A percentile compares a stretch with the other conserved stretches of the same genome.
These are phyloP conservation scores for Spiraea crenata DNA, from an alignment of 331 rosid species.

Conservation along the genomic window DNA sequence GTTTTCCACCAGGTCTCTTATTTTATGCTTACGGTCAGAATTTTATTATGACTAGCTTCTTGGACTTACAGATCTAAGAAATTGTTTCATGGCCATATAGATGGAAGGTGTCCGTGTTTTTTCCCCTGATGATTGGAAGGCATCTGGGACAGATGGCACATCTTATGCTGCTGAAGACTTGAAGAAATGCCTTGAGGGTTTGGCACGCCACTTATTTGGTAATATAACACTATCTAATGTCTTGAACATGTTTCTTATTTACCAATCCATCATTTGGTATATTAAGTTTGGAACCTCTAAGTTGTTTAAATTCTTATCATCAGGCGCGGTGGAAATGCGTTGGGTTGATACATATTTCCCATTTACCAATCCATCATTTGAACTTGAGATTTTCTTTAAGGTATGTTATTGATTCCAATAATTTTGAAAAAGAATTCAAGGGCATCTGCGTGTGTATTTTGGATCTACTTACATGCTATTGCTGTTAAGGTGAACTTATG, in stretches of 20 bases:
- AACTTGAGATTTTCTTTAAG: conserved; percentile 93
- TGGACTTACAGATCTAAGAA: conserved; percentile 12
- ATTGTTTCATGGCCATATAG: conserved; percentile 37
- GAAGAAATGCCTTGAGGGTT: conserved; percentile 95
- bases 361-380: conserved; percentile 92
- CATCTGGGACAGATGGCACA: conserved; percentile 72
- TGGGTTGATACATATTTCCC: conserved; percentile 98
- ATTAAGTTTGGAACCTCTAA: not conserved
- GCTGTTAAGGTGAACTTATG: not conserved
- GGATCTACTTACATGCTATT: not conserved
- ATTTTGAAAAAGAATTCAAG: too few relatives aligned
- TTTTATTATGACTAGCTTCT: conserved; percentile 23
- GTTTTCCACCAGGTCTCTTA: conserved; percentile 84
- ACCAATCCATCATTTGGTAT: too few relatives aligned
- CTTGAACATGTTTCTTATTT: not conserved
- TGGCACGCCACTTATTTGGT: conserved; percentile 93
- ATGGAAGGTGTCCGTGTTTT: conserved; percentile 98
- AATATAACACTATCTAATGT: conserved; percentile 18
- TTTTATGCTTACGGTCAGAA: not conserved
- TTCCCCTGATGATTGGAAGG: conserved; percentile 70
- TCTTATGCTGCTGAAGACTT: conserved; percentile 77
- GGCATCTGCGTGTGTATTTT: not conserved
- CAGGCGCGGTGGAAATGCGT: conserved; percentile 95
- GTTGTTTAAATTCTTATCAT: conserved; percentile 23
- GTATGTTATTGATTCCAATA: conserved; percentile 36